Evolutionary conservation across 2,329 filamentous ascomycete species (phyloP), one percentile per base, ranked within the genome.

Genomic region (Penicillium sp.): DNA sequence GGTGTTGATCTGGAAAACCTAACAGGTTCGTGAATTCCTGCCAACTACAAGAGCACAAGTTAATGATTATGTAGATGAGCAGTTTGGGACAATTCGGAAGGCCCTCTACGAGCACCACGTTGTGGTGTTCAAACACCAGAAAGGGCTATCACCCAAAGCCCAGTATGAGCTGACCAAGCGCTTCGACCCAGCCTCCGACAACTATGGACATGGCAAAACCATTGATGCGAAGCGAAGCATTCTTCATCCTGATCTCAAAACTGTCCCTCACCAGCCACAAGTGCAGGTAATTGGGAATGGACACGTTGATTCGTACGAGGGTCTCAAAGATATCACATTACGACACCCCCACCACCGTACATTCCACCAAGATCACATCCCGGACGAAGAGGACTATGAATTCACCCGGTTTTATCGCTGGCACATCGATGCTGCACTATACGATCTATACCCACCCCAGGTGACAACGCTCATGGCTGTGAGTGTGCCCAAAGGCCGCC

Each of bases 261-360:
- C 89, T 0, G 85, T 93, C 42, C 89, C 89, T 0, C 86, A 90
- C 65, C 89, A 93, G 71, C 88, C 89, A 0, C 89, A 93, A 71
- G 87, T 90, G 1, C 89, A 93, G 68, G 86, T 92, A 54, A 92
- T 93, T 60, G 89, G 89, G 41, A 91, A 93, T 67, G 89, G 90
- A 6, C 82, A 83, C 47, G 82, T 93, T 1, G 71, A 81, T 1
- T 82, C 84, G 33, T 92, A 91, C 66, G 89, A 92, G 70, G 89
- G 89, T 0, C 77, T 93, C 10, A 75, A 82, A 63, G 80, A 91
- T 69, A 82, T 92, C 61, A 84, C 78, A 35, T 82, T 93, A 33
- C 83, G 83, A 56, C 90, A 93, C 69, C 89, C 90, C 6, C 89
- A 93, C 69, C 90, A 93, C 78, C 83, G 82, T 57, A 91, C 86